A percentile compares a stretch with the other conserved stretches of the same genome.
Evolutionary conservation across 148 eudicot species (phyloP).

Genomic region (Agrostemma githago): DNA sequence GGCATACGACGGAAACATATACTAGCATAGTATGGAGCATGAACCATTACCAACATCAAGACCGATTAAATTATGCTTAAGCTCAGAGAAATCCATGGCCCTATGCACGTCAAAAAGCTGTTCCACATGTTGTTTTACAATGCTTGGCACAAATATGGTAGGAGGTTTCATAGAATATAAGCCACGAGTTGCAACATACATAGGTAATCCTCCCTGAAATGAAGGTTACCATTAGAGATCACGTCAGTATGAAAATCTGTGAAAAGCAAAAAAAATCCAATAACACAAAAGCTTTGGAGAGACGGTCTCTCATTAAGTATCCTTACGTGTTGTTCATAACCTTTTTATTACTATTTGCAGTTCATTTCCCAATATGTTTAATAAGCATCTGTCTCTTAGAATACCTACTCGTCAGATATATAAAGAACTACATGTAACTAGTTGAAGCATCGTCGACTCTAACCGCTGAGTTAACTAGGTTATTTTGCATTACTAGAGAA

Average conservation of each 20-base stretch:
- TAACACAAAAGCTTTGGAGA: too few relatives aligned
- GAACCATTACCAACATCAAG: conserved; percentile 71
- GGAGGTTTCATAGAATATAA: conserved; percentile 82
- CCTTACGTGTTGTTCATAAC: too few relatives aligned
- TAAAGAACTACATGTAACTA: not conserved
- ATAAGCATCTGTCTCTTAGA: too few relatives aligned
- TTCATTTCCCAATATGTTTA: too few relatives aligned
- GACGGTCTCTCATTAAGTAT: too few relatives aligned
- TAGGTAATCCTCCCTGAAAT: conserved; percentile 82
- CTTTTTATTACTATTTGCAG: too few relatives aligned
- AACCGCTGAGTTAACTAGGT: too few relatives aligned
- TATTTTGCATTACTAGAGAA: too few relatives aligned
- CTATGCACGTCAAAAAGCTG: conserved; percentile 84
- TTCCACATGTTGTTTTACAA: conserved; percentile 59
- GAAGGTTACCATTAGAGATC: not conserved
- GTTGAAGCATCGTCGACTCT: not conserved
- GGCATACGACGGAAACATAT: not conserved
- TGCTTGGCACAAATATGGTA: conserved; percentile 75
- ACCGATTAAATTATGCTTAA: conserved; percentile 63
- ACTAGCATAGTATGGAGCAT: conserved; percentile 16
- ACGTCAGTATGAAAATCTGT: not conserved
- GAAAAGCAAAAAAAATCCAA: not conserved
- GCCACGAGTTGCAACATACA: conserved; percentile 97
- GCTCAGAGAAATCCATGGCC: conserved; percentile 83
- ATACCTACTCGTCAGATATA: not conserved